Percentiles rank a stretch among this genome's conserved stretches.
These are phyloP conservation scores for Cryptosporidium sp. DNA, from an alignment of 169 alveolate genomes.

Conservation along the genomic window DNA sequence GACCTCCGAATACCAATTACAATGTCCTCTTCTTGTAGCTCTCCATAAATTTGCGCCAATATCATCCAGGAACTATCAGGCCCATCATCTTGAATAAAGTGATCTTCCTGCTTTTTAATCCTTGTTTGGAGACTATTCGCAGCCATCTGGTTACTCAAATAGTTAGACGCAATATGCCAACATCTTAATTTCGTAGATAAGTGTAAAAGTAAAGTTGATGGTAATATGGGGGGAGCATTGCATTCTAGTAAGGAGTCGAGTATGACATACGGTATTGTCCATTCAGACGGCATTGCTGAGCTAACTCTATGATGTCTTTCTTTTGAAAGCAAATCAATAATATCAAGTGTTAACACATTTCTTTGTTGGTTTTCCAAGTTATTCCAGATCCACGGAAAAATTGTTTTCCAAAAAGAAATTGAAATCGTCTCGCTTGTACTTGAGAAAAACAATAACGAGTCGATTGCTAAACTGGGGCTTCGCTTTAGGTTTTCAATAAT, in stretches of 20 bases:
- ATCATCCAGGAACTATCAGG: slow-evolving; percentile 55
- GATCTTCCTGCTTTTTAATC: neutral
- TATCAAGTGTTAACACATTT: slow-evolving; percentile 2
- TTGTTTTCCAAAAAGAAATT: slow-evolving; percentile 53
- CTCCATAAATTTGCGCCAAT: slow-evolving; percentile 62
- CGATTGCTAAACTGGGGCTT: neutral
- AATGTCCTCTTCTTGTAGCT: slow-evolving; percentile 65
- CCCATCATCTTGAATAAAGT: neutral
- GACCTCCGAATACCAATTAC: slow-evolving; percentile 65
- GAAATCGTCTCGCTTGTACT: slow-evolving; percentile 47
- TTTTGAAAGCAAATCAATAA: slow-evolving; percentile 63
- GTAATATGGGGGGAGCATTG: slow-evolving; percentile 48
- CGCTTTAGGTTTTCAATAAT: neutral
- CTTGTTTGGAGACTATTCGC: neutral
- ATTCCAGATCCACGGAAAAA: slow-evolving; percentile 64
- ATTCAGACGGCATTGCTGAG: slow-evolving; percentile 70
- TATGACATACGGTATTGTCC: slow-evolving; percentile 51
- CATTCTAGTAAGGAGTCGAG: slow-evolving; percentile 27
- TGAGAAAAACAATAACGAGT: slow-evolving; percentile 48
- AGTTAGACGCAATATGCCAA: slow-evolving; percentile 68
- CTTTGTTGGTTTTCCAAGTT: neutral
- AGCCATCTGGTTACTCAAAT: slow-evolving; percentile 17
- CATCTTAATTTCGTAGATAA: slow-evolving; percentile 63
- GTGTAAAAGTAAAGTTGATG: slow-evolving; percentile 43
- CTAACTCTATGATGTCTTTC: slow-evolving; percentile 72